Conservation (phyloP, 495 filamentous ascomycete species). For the Bathelium albidoporum region DNA sequence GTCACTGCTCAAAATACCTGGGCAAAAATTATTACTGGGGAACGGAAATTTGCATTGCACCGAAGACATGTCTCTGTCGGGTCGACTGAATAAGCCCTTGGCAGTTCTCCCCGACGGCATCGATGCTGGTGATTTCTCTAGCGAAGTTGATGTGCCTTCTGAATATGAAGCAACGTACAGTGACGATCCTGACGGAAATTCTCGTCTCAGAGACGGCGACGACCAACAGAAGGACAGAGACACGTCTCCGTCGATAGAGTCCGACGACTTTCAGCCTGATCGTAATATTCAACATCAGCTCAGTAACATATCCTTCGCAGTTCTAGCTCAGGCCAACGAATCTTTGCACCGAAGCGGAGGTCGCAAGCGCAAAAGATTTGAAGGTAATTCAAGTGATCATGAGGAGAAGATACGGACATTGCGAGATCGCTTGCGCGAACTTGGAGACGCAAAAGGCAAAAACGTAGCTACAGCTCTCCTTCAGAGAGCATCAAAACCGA, state of each 20-base stretch:
- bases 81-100: neutral
- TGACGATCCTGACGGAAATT: neutral
- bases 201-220: neutral
- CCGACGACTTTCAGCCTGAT: neutral
- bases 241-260: neutral
- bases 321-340: conserved; percentile 74
- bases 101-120: neutral
- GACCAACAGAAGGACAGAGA: neutral
- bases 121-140: neutral
- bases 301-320: conserved; percentile 65
- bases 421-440: conserved; percentile 22
- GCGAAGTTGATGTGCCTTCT: neutral
- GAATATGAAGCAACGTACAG: neutral
- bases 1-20: neutral
- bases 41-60: neutral
- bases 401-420: conserved; percentile 27
- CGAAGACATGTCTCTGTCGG: neutral
- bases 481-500: neutral
- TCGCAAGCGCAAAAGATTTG: conserved; percentile 39
- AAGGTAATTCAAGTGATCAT: conserved; percentile 23
- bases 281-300: conserved; percentile 28
- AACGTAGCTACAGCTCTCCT: neutral
- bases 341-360: conserved; percentile 38
- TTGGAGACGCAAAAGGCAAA: conserved; percentile 18
- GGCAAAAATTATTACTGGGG: neutral